phyloP scores from a whole-genome alignment of 306 rosid genomes.

The Castanea crenata region DNA sequence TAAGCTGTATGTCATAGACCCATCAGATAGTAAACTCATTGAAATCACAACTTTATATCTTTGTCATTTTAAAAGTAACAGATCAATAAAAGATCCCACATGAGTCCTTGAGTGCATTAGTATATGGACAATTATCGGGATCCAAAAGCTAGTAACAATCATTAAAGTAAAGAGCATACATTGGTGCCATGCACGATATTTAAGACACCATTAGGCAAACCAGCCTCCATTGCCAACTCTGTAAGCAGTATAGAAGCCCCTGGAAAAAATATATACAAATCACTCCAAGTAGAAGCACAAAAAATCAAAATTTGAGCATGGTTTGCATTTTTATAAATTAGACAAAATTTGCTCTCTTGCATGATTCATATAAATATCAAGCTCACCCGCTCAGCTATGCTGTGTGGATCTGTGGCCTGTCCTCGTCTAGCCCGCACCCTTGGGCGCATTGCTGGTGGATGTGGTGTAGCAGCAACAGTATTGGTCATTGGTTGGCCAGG shows the following conservation, averaged over 20 bases:
- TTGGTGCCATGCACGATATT: slow-evolving; percentile 93
- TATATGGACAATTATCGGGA: neutral
- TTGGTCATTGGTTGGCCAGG: slow-evolving; percentile 76
- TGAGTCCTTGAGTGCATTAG: neutral
- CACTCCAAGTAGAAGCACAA: neutral
- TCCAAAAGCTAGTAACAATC: slow-evolving; percentile 3
- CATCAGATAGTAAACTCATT: neutral
- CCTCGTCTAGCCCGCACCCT: slow-evolving; percentile 98
- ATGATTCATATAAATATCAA: slow-evolving; percentile 2
- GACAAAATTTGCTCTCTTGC: neutral
- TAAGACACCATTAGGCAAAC: slow-evolving; percentile 90
- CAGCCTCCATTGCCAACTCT: slow-evolving; percentile 95
- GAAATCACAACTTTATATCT: neutral
- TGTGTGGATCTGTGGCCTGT: slow-evolving; percentile 99
- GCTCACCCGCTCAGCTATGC: slow-evolving; percentile 96
- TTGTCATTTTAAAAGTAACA: neutral
- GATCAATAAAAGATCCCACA: neutral
- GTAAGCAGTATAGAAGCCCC: slow-evolving; percentile 89
- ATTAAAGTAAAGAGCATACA: slow-evolving; percentile 42
- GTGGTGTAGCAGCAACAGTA: slow-evolving; percentile 60
- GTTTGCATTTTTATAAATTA: slow-evolving; percentile 8
- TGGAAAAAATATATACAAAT: slow-evolving; percentile 23
- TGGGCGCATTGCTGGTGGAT: slow-evolving; percentile 93
- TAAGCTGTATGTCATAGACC: neutral
- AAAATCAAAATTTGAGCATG: neutral